Conservation (phyloP, 106 monocot species). For the Alisma plantagoaquatica region DNA sequence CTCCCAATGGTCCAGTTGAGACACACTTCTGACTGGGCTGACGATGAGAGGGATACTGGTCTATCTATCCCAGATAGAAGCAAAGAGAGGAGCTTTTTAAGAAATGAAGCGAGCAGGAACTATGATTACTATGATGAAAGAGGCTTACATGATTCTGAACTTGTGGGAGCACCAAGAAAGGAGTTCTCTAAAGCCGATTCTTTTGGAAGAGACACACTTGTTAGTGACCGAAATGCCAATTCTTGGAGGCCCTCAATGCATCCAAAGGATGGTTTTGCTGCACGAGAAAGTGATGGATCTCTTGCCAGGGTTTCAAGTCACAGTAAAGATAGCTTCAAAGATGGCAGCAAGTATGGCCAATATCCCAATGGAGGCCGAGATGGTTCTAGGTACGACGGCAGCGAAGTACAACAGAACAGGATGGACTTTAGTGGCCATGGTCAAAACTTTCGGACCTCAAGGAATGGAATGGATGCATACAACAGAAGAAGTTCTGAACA, state of each 20-base stretch:
- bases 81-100: slow-evolving; percentile 23
- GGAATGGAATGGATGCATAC: slow-evolving; percentile 15
- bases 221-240: slow-evolving; percentile 13
- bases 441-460: slow-evolving; percentile 23
- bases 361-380: slow-evolving; percentile 13
- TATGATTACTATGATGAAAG: slow-evolving; percentile 25
- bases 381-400: slow-evolving; percentile 13
- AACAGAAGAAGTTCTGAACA: slow-evolving; percentile 21
- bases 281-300: slow-evolving; percentile 17
- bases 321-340: slow-evolving; percentile 28
- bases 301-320: slow-evolving; percentile 16
- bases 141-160: slow-evolving; percentile 10
- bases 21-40: too few species aligned
- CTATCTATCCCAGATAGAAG: too few species aligned
- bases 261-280: slow-evolving; percentile 12
- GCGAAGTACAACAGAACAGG: slow-evolving; percentile 27
- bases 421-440: slow-evolving; percentile 28
- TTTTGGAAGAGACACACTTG: slow-evolving; percentile 33
- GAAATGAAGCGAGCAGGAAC: slow-evolving; percentile 9
- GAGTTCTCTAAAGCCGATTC: slow-evolving; percentile 39
- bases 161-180: slow-evolving; percentile 11
- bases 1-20: too few species aligned
- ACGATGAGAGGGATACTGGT: too few species aligned
- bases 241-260: slow-evolving; percentile 40
- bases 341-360: slow-evolving; percentile 13